Percentiles rank a stretch among this genome's conserved stretches.
phyloP scores from a whole-genome alignment of 1,284 basidiomycete genomes.

The Tylopilus sp. region DNA sequence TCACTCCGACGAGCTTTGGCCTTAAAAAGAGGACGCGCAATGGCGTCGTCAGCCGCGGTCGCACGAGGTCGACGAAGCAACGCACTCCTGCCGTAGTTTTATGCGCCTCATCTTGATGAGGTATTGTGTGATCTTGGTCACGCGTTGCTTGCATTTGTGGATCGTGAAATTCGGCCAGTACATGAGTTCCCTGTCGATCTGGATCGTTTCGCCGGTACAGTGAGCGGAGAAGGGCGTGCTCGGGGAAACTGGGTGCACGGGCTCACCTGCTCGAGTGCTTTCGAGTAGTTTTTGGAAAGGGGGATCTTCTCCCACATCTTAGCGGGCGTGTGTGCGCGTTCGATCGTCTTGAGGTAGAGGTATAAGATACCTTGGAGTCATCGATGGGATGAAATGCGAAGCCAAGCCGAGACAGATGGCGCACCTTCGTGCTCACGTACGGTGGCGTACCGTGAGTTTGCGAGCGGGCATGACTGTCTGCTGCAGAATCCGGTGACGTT shows the following conservation, averaged over 20 bases:
- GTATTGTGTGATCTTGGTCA: slow-evolving; percentile 99
- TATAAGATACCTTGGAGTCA: slow-evolving; percentile 72
- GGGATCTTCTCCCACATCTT: slow-evolving; percentile 97
- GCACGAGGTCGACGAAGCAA: slow-evolving; percentile 17
- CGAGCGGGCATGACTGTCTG: slow-evolving; percentile 93
- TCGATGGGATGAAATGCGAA: background rate
- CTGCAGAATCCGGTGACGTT: slow-evolving; percentile 98
- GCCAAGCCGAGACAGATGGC: slow-evolving; percentile 20
- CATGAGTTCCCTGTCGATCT: slow-evolving; percentile 94
- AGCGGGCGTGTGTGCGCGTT: slow-evolving; percentile 92
- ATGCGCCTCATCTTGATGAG: slow-evolving; percentile 96
- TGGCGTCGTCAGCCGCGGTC: background rate
- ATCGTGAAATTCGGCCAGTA: slow-evolving; percentile 98
- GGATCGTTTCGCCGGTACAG: background rate
- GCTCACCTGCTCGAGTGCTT: slow-evolving; percentile 86
- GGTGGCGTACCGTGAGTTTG: slow-evolving; percentile 96
- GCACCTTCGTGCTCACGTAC: slow-evolving; percentile 92
- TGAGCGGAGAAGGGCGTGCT: background rate
- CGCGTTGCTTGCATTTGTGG: slow-evolving; percentile 98
- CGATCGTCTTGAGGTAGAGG: slow-evolving; percentile 98
- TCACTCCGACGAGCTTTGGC: slow-evolving; percentile 90
- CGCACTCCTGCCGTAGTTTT: slow-evolving; percentile 86
- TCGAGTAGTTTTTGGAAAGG: slow-evolving; percentile 91
- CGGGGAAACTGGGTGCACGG: background rate
- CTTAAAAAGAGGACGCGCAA: slow-evolving; percentile 39